Conservation (phyloP, 2,329 filamentous ascomycete species). For the Huntiella moniliformis region DNA sequence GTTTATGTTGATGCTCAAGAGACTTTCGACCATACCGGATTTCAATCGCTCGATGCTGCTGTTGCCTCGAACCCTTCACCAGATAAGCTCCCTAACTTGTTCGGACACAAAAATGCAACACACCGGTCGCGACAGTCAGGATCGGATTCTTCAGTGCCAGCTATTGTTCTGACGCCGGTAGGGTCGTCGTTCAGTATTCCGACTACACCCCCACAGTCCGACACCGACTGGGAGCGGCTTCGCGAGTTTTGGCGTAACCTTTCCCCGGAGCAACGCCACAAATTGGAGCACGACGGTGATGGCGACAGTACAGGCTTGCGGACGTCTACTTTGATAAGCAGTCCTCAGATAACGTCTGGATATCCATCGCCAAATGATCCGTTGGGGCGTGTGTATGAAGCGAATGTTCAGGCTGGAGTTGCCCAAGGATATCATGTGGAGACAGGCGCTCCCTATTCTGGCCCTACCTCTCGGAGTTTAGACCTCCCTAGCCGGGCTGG, state of each 20-base stretch:
- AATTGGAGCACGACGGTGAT: conserved; percentile 38
- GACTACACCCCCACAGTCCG: conserved; percentile 10
- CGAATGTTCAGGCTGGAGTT: conserved; percentile 7
- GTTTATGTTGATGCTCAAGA: conserved; percentile 65
- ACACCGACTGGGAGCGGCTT: conserved; percentile 44
- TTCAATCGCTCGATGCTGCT: conserved; percentile 55
- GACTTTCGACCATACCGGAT: conserved; percentile 51
- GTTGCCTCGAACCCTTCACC: conserved; percentile 35
- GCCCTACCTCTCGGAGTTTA: too few species aligned
- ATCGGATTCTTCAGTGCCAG: background rate
- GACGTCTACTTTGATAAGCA: background rate
- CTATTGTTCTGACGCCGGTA: conserved; percentile 1
- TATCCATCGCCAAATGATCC: conserved; percentile 4
- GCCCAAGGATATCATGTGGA: background rate
- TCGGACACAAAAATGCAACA: background rate
- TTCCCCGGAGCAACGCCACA: conserved; percentile 40
- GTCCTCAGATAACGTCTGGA: conserved; percentile 3
- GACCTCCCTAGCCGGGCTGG: too few species aligned
- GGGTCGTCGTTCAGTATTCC: background rate
- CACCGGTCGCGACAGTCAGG: background rate
- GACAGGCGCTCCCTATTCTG: too few species aligned
- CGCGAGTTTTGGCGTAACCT: conserved; percentile 53
- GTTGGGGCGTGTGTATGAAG: conserved; percentile 8
- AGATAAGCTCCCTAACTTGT: background rate
- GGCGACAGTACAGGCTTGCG: background rate